Percentiles rank a stretch among this genome's conserved stretches.
These are phyloP conservation scores for Epichloe gansuensis DNA, from an alignment of 2,329 filamentous ascomycete genomes.

Conservation along the genomic window DNA sequence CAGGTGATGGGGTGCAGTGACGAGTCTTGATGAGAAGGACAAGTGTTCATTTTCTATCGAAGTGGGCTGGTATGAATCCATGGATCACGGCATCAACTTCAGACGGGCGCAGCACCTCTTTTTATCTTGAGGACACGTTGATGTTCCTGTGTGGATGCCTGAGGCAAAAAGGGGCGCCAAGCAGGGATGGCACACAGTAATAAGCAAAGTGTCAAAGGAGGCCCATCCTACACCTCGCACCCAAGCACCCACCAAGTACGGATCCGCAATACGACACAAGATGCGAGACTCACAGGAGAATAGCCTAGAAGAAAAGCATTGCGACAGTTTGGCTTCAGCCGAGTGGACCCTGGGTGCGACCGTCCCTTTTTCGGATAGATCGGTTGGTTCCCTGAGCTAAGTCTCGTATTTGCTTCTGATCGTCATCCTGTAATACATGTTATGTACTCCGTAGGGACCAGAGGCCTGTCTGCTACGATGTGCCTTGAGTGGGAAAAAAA, in stretches of 20 bases:
- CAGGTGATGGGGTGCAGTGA: slow-evolving; percentile 8
- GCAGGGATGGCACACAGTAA: neutral
- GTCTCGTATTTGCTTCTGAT: too few relatives aligned
- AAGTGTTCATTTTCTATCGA: slow-evolving; percentile 1
- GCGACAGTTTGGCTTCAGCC: neutral
- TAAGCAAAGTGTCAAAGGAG: neutral
- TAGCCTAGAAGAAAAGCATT: neutral
- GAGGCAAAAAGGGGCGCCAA: slow-evolving; percentile 16
- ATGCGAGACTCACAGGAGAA: neutral
- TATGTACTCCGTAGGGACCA: too few relatives aligned
- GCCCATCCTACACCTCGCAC: neutral
- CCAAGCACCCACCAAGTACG: neutral
- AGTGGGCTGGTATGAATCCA: neutral
- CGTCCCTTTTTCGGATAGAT: too few relatives aligned
- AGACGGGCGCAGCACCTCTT: slow-evolving; percentile 2
- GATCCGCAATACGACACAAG: neutral
- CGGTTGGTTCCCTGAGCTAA: too few relatives aligned
- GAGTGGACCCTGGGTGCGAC: neutral
- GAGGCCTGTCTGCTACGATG: too few relatives aligned
- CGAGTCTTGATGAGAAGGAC: slow-evolving; percentile 10
- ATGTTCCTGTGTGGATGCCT: slow-evolving; percentile 15
- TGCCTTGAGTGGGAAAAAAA: neutral
- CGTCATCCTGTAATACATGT: too few relatives aligned
- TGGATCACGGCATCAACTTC: neutral
- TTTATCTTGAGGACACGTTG: slow-evolving; percentile 20